These are phyloP conservation scores for Asclepias syriaca DNA, from an alignment of 257 asterid genomes.

Conservation along the genomic window DNA sequence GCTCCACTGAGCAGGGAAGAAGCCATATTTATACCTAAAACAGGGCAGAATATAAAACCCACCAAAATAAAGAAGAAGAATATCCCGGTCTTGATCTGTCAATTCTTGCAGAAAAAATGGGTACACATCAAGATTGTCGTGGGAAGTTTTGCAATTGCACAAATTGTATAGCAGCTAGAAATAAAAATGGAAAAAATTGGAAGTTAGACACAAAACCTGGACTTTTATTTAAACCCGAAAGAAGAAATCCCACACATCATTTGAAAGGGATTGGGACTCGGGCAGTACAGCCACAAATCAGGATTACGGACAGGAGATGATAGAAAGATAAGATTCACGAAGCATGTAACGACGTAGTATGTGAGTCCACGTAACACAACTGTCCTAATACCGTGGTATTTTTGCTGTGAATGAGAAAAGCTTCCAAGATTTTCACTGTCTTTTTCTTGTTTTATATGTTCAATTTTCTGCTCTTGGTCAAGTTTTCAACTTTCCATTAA, in stretches of 20 bases:
- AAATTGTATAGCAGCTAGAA: neutral
- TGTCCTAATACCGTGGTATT: too few species aligned
- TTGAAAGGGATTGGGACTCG: neutral
- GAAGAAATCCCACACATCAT: neutral
- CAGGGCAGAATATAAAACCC: neutral
- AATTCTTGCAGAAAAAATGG: neutral
- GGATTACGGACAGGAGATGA: neutral
- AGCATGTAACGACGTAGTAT: neutral
- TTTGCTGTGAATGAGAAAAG: too few species aligned
- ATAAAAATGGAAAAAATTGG: neutral
- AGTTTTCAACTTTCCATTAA: too few species aligned
- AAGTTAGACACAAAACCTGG: neutral
- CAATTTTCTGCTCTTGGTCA: too few species aligned
- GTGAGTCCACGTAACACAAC: neutral
- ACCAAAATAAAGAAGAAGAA: constrained; percentile 5
- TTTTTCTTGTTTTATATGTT: too few species aligned
- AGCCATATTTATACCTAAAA: constrained; percentile 19
- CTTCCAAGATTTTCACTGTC: too few species aligned
- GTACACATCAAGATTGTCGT: neutral
- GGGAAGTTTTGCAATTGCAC: neutral
- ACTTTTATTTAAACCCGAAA: too few species aligned
- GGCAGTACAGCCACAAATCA: constrained; percentile 4
- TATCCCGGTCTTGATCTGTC: neutral
- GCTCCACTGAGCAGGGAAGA: constrained; percentile 33
- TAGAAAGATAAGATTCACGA: neutral